Evolutionary conservation across 768 basidiomycete species (phyloP), one percentile per base, ranked within the genome.

Genomic region (Lyophyllum atratum): DNA sequence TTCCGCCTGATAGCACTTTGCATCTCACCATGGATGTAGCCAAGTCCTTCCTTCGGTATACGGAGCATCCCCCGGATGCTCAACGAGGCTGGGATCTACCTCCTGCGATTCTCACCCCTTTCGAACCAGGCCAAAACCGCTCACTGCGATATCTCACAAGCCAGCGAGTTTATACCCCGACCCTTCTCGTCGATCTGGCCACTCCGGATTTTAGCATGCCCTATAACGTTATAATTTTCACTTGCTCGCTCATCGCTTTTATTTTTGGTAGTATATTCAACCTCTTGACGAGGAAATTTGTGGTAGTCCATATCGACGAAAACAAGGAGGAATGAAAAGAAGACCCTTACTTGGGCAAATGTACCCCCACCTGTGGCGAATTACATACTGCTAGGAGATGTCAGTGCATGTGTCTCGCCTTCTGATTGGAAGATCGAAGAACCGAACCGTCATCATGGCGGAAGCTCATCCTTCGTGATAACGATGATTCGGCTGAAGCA

Each of bases 181-280:
- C 87, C 9, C 79, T 96, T 24, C 84, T 98, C 34, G 85, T 95
- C 44, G 93, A 95, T 70, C 82, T 97, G n/a, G 90, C 96, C n/a
- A 94, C 93, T 33, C 97, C 96, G 0, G 97, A 98, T 71, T 98
- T 98, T 70, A 95, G 92, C 71, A 98, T 98, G 97, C 97, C 97
- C 1, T 98, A 98, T 76, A 99, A 98, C 74, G 96, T 98, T 46
- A 98, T 98, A 72, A 98, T 98, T 66, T 90, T 98, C 78, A 94
- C 85, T 56, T 93, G 90, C 68, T 94, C 93, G 10, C 76, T 98
- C 40, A 82, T 97, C 51, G 94, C 95, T 45, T 85, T 97, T 61
- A 86, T 95, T 53, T 98, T 99, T 72, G 97, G 96, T 55, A 92
- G 86, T 65, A 73, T 96, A 45, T 94, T 98, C 74, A 98, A 98